Percentiles rank a stretch among this genome's conserved stretches.
Conservation (phyloP, 2,329 filamentous ascomycete species). For the Helicocarpus griseus region DNA sequence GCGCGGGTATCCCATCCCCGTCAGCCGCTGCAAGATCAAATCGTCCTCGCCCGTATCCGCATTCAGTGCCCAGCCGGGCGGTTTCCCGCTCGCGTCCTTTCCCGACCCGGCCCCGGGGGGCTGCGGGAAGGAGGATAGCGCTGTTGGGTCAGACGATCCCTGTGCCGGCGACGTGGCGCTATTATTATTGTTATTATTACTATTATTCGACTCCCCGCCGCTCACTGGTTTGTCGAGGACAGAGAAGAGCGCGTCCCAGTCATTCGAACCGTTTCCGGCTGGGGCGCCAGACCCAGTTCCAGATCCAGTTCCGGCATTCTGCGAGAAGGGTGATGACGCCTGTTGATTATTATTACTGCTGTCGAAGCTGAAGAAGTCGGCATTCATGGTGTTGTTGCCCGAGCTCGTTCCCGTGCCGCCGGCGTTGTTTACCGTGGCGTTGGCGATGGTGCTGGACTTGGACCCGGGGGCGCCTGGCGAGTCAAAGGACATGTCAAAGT, state of each 20-base stretch:
- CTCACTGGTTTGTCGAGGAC: conserved; percentile 59
- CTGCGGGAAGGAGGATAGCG: conserved; percentile 10
- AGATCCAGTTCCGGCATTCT: conserved; percentile 2
- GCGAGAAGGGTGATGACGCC: conserved; percentile 16
- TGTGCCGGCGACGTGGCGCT: neutral
- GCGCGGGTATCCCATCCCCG: conserved; percentile 77
- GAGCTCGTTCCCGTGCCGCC: conserved; percentile 3
- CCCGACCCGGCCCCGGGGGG: too few relatives aligned
- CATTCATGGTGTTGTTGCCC: conserved; percentile 17
- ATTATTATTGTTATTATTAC: conserved; percentile 2
- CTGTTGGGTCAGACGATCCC: neutral
- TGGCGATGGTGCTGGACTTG: conserved; percentile 18
- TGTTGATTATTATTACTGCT: conserved; percentile 9
- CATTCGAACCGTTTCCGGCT: conserved; percentile 46
- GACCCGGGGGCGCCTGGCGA: conserved; percentile 26
- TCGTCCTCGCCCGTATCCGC: conserved; percentile 77
- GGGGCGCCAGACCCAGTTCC: conserved; percentile 22
- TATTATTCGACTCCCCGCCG: too few relatives aligned
- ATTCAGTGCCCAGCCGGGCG: conserved; percentile 58
- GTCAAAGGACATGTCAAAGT: conserved; percentile 41
- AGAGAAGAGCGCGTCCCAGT: conserved; percentile 94
- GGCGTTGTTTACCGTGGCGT: too few relatives aligned
- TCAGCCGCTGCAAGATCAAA: conserved; percentile 79
- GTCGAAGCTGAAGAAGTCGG: conserved; percentile 33
- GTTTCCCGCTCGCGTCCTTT: conserved; percentile 15